Base-by-base conservation (phyloP, 2,329 filamentous ascomycete species). In the Aspergillus brasiliensis region DNA sequence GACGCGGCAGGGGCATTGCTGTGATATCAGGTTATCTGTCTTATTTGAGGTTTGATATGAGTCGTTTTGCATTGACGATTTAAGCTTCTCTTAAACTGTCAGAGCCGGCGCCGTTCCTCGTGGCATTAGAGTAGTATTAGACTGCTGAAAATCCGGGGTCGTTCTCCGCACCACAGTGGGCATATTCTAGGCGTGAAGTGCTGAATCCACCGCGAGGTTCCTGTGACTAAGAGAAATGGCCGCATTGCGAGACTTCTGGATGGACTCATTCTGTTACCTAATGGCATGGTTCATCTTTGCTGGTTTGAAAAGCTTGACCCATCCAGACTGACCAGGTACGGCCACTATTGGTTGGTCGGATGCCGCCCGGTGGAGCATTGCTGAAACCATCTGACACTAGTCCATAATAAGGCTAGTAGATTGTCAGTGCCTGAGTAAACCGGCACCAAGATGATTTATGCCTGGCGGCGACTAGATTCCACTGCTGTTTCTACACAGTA, bases 221-320 rank as follows among this genome's bases (percentile, higher is more conserved):
- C 46, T 17, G 46, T 49, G 46, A 49, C 46, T 49, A 49, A 49
- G 3, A 49, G 46, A 49, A 49, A 49, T 25, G 17, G n/a, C 25
- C 1, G 6, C 25, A 42, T 27, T 27, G 28, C 11, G 2, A 27
- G 5, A 11, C 17, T 19, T 15, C 8, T 27, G 8, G 34, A 42
- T 27, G 51, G 38, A 23, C 23, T 23, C 44, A 47, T 31, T 27
- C 25, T 40, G 51, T 55, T 55, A 55, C 52, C 52, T 55, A 55
- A 55, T 55, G 52, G 17, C 13, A 34, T 46, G 27, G 37, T 42
- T 27, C 25, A 21, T 44, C 52, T 19, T 28, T 46, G 25, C 38
- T 44, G 13, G 40, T 42, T 42, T 25, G 13, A 13, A 44, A 54
- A 54, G 34, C 51, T 54, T 42, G 51, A 54, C 51, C 51, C 51